These are phyloP conservation scores for Boletus sp. DNA, from an alignment of 768 basidiomycete species.

Conservation along the genomic window DNA sequence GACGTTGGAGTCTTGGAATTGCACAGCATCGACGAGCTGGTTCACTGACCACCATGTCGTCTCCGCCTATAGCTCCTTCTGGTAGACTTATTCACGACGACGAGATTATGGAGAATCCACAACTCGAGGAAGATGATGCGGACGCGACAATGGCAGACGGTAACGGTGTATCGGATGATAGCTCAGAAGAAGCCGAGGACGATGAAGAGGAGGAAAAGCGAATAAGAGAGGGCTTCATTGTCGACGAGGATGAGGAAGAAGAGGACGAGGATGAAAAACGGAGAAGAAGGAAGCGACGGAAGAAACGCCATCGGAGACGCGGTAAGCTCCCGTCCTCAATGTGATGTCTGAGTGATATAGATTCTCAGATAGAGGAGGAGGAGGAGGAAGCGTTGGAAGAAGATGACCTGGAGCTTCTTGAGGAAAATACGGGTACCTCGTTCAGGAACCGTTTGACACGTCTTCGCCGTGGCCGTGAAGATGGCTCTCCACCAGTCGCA, in stretches of 20 bases:
- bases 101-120: slow-evolving; percentile 57
- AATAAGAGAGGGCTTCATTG: slow-evolving; percentile 88
- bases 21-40: slow-evolving; percentile 13
- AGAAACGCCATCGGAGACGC: slow-evolving; percentile 57
- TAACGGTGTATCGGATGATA: slow-evolving; percentile 59
- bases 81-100: slow-evolving; percentile 41
- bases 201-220: slow-evolving; percentile 83
- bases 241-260: slow-evolving; percentile 89
- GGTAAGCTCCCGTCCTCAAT: slow-evolving; percentile 34
- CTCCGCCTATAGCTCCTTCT: slow-evolving; percentile 41
- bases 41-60: slow-evolving; percentile 48
- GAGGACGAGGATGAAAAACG: slow-evolving; percentile 50
- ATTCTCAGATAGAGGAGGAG: slow-evolving; percentile 39
- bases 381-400: slow-evolving; percentile 79
- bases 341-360: slow-evolving; percentile 6
- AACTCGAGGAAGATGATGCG: slow-evolving; percentile 52
- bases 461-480: slow-evolving; percentile 69
- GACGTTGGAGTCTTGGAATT: not conserved
- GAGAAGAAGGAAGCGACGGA: slow-evolving; percentile 62
- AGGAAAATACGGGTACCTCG: slow-evolving; percentile 81
- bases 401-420: slow-evolving; percentile 75
- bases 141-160: slow-evolving; percentile 51
- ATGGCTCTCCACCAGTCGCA: slow-evolving; percentile 62
- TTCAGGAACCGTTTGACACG: slow-evolving; percentile 74
- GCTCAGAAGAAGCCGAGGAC: slow-evolving; percentile 87